Percentiles rank a stretch among this genome's conserved stretches.
phyloP scores from a whole-genome alignment of 2,329 filamentous ascomycete genomes.

The Curvularia eragrostidis region DNA sequence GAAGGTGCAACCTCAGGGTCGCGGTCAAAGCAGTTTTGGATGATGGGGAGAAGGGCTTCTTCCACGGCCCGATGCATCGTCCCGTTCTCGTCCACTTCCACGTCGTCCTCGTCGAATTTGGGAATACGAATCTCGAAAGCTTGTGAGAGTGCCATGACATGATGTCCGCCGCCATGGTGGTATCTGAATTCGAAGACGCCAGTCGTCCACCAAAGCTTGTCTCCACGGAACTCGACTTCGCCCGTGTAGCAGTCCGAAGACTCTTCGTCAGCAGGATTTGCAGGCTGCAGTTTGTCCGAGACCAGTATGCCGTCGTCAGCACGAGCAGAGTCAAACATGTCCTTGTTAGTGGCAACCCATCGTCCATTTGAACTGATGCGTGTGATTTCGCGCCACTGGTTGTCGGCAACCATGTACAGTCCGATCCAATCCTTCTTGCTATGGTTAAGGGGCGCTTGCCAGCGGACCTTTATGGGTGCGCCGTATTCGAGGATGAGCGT shows the following conservation, averaged over 20 bases:
- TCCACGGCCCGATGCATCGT: constrained; percentile 75
- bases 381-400: constrained; percentile 82
- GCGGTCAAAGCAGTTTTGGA: constrained; percentile 91
- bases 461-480: constrained; percentile 84
- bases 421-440: constrained; percentile 94
- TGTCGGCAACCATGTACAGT: constrained; percentile 95
- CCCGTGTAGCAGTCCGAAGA: constrained; percentile 72
- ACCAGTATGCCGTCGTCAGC: constrained; percentile 79
- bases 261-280: constrained; percentile 53
- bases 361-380: constrained; percentile 84
- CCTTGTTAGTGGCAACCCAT: constrained; percentile 82
- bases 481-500: constrained; percentile 87
- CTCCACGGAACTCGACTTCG: constrained; percentile 85
- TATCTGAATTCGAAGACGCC: constrained; percentile 97
- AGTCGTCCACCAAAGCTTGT: constrained; percentile 97
- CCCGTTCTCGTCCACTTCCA: constrained; percentile 65
- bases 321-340: constrained; percentile 75
- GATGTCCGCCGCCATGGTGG: constrained; percentile 91
- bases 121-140: constrained; percentile 90
- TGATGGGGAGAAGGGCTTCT: constrained; percentile 76
- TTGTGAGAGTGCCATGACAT: constrained; percentile 90
- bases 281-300: constrained; percentile 66
- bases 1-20: constrained; percentile 89
- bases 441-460: constrained; percentile 88
- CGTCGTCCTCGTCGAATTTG: constrained; percentile 77